Evolutionary conservation across 371 early-diverging fungal genomes (phyloP).

Genomic region (Circinella minor): DNA sequence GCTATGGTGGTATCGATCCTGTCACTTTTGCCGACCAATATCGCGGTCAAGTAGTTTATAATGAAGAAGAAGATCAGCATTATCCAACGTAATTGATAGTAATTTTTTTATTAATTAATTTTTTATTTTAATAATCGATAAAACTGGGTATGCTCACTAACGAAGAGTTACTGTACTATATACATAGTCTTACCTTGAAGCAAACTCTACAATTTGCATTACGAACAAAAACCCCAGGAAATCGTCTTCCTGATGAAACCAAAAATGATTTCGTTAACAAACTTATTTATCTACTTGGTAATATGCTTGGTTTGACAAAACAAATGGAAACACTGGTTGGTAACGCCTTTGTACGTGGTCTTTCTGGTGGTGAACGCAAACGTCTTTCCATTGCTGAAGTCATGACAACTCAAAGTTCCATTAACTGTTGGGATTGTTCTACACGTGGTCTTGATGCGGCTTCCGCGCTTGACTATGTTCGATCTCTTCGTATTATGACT

Average conservation of each 20-base stretch:
- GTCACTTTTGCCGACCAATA: constrained; percentile 39
- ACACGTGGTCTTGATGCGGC: constrained; percentile 90
- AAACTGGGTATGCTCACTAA: too few species aligned
- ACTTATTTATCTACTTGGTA: constrained; percentile 44
- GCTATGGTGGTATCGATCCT: constrained; percentile 48
- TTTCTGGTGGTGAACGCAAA: constrained; percentile 88
- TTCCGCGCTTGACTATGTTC: constrained; percentile 79
- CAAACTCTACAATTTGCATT: constrained; percentile 57
- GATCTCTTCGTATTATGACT: constrained; percentile 68
- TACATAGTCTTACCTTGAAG: constrained; percentile 37
- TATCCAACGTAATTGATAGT: constrained; percentile 15
- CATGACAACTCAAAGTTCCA: constrained; percentile 73
- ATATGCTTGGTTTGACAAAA: constrained; percentile 72
- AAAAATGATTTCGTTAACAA: constrained; percentile 30
- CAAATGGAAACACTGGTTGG: constrained; percentile 83
- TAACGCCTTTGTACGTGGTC: constrained; percentile 79
- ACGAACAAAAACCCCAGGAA: constrained; percentile 49
- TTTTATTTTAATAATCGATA: too few species aligned
- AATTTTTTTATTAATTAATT: too few species aligned
- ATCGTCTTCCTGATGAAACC: constrained; percentile 29
- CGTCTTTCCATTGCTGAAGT: constrained; percentile 85
- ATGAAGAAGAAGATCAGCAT: constrained; percentile 58
- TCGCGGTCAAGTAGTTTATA: constrained; percentile 52
- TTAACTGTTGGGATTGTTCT: constrained; percentile 86
- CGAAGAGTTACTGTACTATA: too few species aligned